Evolutionary conservation across 1,284 basidiomycete species (phyloP).

Genomic region (Puccinia polysora): DNA sequence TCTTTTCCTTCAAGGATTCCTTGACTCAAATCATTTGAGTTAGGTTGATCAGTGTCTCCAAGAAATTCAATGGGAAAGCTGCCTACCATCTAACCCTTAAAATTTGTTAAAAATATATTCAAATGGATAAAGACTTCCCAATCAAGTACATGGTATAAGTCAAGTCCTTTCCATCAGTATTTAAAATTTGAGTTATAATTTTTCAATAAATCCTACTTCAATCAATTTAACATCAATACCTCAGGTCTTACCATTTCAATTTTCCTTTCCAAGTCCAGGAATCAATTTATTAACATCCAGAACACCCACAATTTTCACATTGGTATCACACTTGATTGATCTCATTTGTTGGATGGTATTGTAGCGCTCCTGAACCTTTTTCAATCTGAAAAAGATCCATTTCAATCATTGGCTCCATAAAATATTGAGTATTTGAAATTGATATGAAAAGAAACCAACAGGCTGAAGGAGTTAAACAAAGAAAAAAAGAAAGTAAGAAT

Average conservation of each 20-base stretch:
- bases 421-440: too few relatives aligned
- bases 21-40: constrained; percentile 97
- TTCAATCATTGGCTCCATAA: constrained; percentile 42
- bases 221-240: constrained; percentile 77
- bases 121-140: constrained; percentile 56
- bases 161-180: constrained; percentile 69
- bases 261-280: constrained; percentile 67
- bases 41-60: constrained; percentile 82
- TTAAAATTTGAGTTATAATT: constrained; percentile 66
- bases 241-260: constrained; percentile 62
- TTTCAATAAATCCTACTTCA: constrained; percentile 68
- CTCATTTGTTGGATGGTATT: constrained; percentile 60
- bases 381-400: constrained; percentile 53
- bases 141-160: constrained; percentile 84
- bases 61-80: constrained; percentile 74
- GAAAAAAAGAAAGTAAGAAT: too few relatives aligned
- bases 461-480: too few relatives aligned
- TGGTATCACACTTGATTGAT: constrained; percentile 90
- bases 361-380: constrained; percentile 75
- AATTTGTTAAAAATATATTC: constrained; percentile 57
- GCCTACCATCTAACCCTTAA: constrained; percentile 91
- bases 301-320: constrained; percentile 70
- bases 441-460: too few relatives aligned
- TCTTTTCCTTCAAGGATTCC: constrained; percentile 88
- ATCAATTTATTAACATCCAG: constrained; percentile 77